These are phyloP conservation scores for Ceratocystis smalleyi DNA, from an alignment of 2,329 filamentous ascomycete species.

Conservation along the genomic window DNA sequence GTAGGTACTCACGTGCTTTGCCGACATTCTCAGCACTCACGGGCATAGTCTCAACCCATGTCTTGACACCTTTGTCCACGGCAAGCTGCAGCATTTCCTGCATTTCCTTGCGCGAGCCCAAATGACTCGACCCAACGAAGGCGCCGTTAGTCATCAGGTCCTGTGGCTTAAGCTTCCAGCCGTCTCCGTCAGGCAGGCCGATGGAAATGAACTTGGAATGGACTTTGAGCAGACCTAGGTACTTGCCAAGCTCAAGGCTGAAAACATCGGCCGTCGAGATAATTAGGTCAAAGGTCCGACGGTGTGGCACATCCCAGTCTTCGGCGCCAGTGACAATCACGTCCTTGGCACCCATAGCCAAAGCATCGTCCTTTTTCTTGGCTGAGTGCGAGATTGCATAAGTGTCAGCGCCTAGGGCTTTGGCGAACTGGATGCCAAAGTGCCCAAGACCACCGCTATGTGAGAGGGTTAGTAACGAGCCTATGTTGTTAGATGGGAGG, in stretches of 20 bases:
- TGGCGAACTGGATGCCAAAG: constrained; percentile 50
- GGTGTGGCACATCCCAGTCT: constrained; percentile 35
- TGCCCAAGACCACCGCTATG: constrained; percentile 47
- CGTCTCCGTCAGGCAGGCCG: constrained; percentile 61
- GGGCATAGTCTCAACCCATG: constrained; percentile 58
- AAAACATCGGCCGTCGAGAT: constrained; percentile 54
- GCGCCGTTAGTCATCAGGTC: constrained; percentile 60
- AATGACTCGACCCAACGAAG: constrained; percentile 54
- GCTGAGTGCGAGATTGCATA: constrained; percentile 42
- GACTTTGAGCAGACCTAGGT: constrained; percentile 66
- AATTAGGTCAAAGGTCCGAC: constrained; percentile 53
- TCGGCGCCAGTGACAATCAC: constrained; percentile 41
- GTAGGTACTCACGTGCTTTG: constrained; percentile 11
- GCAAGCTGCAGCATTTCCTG: constrained; percentile 57
- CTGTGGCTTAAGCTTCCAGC: constrained; percentile 56
- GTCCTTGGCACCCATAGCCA: constrained; percentile 39
- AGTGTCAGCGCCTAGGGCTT: constrained; percentile 41
- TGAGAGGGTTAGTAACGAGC: neutral
- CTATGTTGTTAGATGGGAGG: neutral
- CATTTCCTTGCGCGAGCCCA: constrained; percentile 55
- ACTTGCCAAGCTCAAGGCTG: constrained; percentile 52
- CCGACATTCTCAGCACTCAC: constrained; percentile 48
- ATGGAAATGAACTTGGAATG: constrained; percentile 69
- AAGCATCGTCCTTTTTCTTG: constrained; percentile 39
- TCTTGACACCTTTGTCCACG: constrained; percentile 51